Conservation (phyloP, 2,329 filamentous ascomycete species). For the Aspergillus fijiensis region DNA sequence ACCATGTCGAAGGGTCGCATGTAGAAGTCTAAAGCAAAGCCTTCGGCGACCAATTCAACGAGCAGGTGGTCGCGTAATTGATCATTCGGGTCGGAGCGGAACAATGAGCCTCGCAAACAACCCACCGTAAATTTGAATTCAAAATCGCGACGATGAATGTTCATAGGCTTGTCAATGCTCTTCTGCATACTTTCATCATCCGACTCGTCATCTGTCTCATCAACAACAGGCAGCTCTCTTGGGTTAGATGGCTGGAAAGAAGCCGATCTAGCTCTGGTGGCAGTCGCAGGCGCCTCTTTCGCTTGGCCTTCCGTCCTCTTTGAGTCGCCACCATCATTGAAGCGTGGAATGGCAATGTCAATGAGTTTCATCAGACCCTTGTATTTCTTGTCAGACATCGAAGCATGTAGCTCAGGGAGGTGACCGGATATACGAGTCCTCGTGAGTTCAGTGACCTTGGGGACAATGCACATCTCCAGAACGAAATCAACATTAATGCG, state of each 20-base stretch:
- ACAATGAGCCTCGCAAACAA: slow-evolving; percentile 88
- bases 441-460: slow-evolving; percentile 88
- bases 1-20: slow-evolving; percentile 89
- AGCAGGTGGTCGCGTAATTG: slow-evolving; percentile 75
- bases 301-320: slow-evolving; percentile 36
- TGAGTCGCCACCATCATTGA: slow-evolving; percentile 53
- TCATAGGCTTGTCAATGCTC: slow-evolving; percentile 54
- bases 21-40: slow-evolving; percentile 84
- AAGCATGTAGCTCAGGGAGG: slow-evolving; percentile 85
- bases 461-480: slow-evolving; percentile 95
- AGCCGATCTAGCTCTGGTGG: slow-evolving; percentile 59
- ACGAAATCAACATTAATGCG: slow-evolving; percentile 97
- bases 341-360: slow-evolving; percentile 88
- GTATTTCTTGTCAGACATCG: slow-evolving; percentile 92
- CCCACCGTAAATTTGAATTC: slow-evolving; percentile 97
- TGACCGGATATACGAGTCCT: slow-evolving; percentile 90
- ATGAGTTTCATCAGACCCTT: slow-evolving; percentile 96
- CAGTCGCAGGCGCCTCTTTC: slow-evolving; percentile 28
- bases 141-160: slow-evolving; percentile 84
- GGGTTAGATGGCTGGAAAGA: slow-evolving; percentile 72
- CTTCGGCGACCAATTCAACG: slow-evolving; percentile 86
- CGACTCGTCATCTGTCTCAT: slow-evolving; percentile 63
- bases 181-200: slow-evolving; percentile 60
- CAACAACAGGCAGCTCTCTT: slow-evolving; percentile 74
- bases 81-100: slow-evolving; percentile 77